Percentiles rank a stretch among this genome's conserved stretches.
phyloP scores from a whole-genome alignment of 345 rosid genomes.

The Salix arbutifolia region DNA sequence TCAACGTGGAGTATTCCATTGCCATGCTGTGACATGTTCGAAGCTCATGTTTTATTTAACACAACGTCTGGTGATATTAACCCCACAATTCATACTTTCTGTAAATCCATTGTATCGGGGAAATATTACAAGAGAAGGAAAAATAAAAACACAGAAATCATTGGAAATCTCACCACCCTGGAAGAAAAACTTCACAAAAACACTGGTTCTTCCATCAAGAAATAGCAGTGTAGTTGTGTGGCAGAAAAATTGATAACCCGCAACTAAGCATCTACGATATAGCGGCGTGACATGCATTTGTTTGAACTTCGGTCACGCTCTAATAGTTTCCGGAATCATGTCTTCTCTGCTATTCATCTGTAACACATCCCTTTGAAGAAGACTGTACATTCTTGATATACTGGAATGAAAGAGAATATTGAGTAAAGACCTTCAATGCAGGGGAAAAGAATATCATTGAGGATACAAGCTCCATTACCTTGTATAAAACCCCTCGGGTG shows the following conservation, averaged over 20 bases:
- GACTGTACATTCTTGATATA: conserved; percentile 90
- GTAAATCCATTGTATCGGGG: neutral
- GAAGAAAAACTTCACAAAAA: neutral
- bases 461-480: conserved; percentile 38
- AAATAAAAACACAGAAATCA: neutral
- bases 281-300: neutral
- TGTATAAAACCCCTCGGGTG: conserved; percentile 63
- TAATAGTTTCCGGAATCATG: neutral
- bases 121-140: neutral
- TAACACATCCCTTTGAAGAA: conserved; percentile 85
- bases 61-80: neutral
- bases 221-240: neutral
- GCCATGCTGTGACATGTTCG: neutral
- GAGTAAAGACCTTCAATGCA: neutral
- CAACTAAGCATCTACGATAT: neutral
- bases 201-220: neutral
- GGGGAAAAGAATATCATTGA: neutral
- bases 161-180: too few species aligned
- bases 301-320: neutral
- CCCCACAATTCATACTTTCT: neutral
- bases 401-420: conserved; percentile 37
- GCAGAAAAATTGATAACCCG: neutral
- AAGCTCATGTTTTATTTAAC: neutral
- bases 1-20: neutral
- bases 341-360: conserved; percentile 56